Conservation (phyloP, 305 asterid species). For the Caryopteris hybrid region DNA sequence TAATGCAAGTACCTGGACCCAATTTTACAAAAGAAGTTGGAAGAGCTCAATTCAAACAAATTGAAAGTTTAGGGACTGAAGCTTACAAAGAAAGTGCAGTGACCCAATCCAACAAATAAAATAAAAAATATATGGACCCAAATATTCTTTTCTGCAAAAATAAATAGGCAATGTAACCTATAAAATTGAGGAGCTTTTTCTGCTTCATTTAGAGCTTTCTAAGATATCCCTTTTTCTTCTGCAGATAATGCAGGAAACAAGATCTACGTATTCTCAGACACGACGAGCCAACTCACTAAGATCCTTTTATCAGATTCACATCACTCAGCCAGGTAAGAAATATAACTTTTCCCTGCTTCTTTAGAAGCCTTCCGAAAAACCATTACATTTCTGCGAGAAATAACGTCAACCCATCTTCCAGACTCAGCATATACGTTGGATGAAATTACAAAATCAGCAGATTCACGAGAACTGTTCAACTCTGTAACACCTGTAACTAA, state of each 20-base stretch:
- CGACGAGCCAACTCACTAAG: not conserved
- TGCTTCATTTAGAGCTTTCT: not conserved
- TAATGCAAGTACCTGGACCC: too few species aligned
- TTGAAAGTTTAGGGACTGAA: too few species aligned
- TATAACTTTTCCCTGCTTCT: conserved; percentile 35
- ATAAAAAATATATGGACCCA: too few species aligned
- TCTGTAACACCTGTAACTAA: conserved; percentile 17
- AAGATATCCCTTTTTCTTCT: not conserved
- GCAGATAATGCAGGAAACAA: not conserved
- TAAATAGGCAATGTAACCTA: not conserved
- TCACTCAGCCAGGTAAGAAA: conserved; percentile 18
- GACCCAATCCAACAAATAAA: not conserved
- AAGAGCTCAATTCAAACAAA: too few species aligned
- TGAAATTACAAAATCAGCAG: conserved; percentile 28
- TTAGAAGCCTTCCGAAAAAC: conserved; percentile 21
- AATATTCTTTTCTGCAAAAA: too few species aligned
- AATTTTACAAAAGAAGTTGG: too few species aligned
- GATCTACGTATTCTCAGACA: too few species aligned
- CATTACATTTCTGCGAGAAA: conserved; percentile 29
- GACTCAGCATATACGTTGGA: conserved; percentile 43
- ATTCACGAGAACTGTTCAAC: conserved; percentile 7
- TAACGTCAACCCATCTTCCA: conserved; percentile 41
- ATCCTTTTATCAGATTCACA: not conserved
- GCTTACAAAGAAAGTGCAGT: too few species aligned
- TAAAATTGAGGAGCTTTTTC: not conserved